Percentiles rank a stretch among this genome's conserved stretches.
Conservation (phyloP, 306 rosid species). For the Quercus alba region DNA sequence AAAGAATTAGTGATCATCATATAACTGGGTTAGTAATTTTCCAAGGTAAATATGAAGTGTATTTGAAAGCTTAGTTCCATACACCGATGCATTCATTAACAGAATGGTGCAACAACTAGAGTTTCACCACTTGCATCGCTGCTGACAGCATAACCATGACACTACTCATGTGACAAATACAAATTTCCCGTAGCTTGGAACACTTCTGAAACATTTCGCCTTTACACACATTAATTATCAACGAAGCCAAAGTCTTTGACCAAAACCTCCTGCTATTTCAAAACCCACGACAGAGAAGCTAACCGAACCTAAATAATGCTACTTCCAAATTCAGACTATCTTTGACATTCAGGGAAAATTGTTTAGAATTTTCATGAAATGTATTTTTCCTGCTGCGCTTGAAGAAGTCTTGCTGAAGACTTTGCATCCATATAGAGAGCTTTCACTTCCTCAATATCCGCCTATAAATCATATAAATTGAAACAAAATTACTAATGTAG, state of each 20-base stretch:
- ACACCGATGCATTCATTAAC: neutral
- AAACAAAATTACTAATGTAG: too few species aligned
- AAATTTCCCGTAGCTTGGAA: too few species aligned
- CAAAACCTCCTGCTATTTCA: too few species aligned
- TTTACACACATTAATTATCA: too few species aligned
- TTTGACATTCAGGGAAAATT: neutral
- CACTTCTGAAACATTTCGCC: too few species aligned
- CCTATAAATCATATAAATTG: too few species aligned
- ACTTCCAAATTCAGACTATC: neutral
- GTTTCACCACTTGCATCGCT: neutral
- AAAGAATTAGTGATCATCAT: neutral
- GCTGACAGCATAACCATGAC: too few species aligned
- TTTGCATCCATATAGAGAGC: conserved; percentile 81
- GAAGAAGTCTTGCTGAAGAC: conserved; percentile 80
- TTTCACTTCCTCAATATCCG: too few species aligned
- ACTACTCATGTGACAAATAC: too few species aligned
- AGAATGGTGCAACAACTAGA: neutral
- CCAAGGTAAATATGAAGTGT: neutral
- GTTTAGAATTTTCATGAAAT: conserved; percentile 35
- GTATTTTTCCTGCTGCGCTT: conserved; percentile 90
- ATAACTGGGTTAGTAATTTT: neutral
- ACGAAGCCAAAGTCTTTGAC: too few species aligned
- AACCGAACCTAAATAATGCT: too few species aligned
- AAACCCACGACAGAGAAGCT: too few species aligned
- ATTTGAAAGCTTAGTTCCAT: neutral